Base-by-base conservation (phyloP, 805 yeast genomes). In the Cyberlindnera galapagoensis region DNA sequence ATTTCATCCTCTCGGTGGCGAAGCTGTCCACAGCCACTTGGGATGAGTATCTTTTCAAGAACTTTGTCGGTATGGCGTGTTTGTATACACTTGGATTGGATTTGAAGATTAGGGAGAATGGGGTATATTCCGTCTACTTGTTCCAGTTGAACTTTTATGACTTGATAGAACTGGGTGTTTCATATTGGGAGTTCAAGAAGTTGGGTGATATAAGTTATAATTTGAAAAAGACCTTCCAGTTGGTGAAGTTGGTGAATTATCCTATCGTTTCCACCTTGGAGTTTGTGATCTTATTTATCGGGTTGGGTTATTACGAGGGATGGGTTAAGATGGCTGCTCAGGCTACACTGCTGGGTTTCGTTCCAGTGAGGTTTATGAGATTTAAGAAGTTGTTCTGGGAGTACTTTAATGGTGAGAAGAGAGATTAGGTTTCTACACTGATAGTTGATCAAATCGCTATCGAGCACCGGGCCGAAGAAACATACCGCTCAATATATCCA, bases 231-330 rank as follows among this genome's bases (percentile, higher is more conserved):
- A n/a, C n/a, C n/a, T 34, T 20, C 18, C 34, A 35, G 18, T 24
- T 34, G 18, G 25, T 34, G 2, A 22, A 18, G 1, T 10, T 46
- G 13, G 18, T 43, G 3, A 31, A 39, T 17, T 44, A 41, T 31
- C 41, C 46, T 5, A 14, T 43, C 5, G 28, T 28, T 7, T 30
- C 46, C 4, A 18, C 36, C 1, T 18, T 35, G n/a, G 50, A 48
- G 30, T 48, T 48, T 13, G 18, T 42, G 10, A 37, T 44, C 16
- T 13, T 48, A 6, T 46, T 46, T 31, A 32, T 45, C 38, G 37
- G 39, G 6, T 29, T 46, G 21, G 41, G 37, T 17, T 31, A 34
- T 12, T 5, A 38, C 8, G 21, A 35, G 1, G 43, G 28, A 2
- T 5, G 24, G 2, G 24, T 11, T 9, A 36, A 34, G 10, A 5